Base-by-base conservation (phyloP, 108 stramenopile genomes). In the Aureococcus anophagefferens region DNA sequence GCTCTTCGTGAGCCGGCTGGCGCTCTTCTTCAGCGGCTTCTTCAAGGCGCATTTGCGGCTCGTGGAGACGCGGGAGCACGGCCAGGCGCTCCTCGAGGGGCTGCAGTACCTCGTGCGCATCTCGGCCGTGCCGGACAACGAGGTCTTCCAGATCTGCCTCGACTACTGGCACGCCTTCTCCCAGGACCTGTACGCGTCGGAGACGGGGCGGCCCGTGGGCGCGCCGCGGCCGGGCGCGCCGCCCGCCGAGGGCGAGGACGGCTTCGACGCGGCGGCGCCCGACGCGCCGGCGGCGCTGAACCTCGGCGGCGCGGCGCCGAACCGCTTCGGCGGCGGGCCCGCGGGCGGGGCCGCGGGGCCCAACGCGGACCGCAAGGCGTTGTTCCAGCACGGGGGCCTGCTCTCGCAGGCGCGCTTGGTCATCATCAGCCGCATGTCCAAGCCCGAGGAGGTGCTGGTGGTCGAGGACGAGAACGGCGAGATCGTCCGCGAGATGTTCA, bases 361-460 rank as follows among this genome's bases (percentile, higher is more conserved):
- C 11, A 33, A 63, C n/a, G 63, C 63, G 11, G 72, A 64, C 33
- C 70, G 78, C 29, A 80, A 77, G 63, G 67, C 33, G 9, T 37
- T 94, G 66, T 88, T 79, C 66, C 77, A 90, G 68, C 96, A 97
- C 71, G 85, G 79, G n/a, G 81, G 83, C 14, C 85, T 97, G 40
- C 81, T 96, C 45, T 89, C 87, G 28, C 91, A 91, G 25, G 91
- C 95, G 11, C 91, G 96, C 46, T 86, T 88, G 34, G 95, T 99
- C 30, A 91, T 97, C 87, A 97, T 98, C 79, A 86, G 90, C 32
- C 92, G 89, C 74, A 99, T 99, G 99, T 95, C 95, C 72, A 98
- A 98, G 77, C 99, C 99, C n/a, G 97, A 99, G 76, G 99, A 99
- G 82, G 99, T 99, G 28, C 87, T 99, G 72, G 91, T 99, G 77